phyloP scores from a whole-genome alignment of 805 yeast genomes.

The Saturnispora bothae region DNA sequence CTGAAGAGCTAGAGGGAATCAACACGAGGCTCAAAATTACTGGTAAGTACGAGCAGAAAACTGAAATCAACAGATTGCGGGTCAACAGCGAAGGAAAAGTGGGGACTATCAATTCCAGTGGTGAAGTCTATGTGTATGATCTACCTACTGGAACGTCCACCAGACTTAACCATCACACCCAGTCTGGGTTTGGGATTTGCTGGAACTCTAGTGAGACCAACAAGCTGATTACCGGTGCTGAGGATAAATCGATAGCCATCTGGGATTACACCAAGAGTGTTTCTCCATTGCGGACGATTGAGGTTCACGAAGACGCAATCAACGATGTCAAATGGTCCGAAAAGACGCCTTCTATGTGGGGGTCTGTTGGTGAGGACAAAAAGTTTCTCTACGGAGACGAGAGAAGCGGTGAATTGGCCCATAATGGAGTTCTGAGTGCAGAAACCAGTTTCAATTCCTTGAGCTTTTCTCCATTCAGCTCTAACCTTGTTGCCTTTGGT shows the following conservation, averaged over 20 bases:
- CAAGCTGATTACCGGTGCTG: conserved; percentile 49
- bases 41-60: conserved; percentile 48
- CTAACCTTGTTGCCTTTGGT: conserved; percentile 56
- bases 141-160: conserved; percentile 14
- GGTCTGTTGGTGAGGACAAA: conserved; percentile 67
- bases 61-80: conserved; percentile 68
- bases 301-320: conserved; percentile 46
- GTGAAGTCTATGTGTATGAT: conserved; percentile 48
- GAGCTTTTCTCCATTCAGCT: conserved; percentile 53
- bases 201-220: conserved; percentile 48
- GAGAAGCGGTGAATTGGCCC: conserved; percentile 25
- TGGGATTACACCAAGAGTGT: conserved; percentile 37
- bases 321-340: conserved; percentile 71
- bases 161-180: conserved; percentile 41
- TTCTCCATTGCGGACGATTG: conserved; percentile 25
- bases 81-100: conserved; percentile 43
- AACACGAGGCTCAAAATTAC: conserved; percentile 49
- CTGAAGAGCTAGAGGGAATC: conserved; percentile 25
- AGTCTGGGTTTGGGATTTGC: conserved; percentile 65
- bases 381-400: conserved; percentile 44
- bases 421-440: conserved; percentile 21
- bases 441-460: conserved; percentile 45
- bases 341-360: conserved; percentile 41
- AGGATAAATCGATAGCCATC: conserved; percentile 52
- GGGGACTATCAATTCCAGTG: conserved; percentile 61